A percentile compares a stretch with the other conserved stretches of the same genome.
These are phyloP conservation scores for Carex cristatella DNA, from an alignment of 176 grass and related monocot species.

Conservation along the genomic window DNA sequence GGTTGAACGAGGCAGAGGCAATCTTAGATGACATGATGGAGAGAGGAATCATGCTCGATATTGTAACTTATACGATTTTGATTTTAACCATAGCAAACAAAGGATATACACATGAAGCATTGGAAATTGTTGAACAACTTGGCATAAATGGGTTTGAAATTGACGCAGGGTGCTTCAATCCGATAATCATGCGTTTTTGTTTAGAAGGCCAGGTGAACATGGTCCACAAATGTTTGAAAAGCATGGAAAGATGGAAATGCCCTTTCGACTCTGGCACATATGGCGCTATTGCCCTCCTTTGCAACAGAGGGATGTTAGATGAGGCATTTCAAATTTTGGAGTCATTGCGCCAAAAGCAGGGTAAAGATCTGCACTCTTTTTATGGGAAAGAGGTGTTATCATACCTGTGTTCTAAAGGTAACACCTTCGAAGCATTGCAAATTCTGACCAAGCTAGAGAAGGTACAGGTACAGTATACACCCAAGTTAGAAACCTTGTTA, in stretches of 20 bases:
- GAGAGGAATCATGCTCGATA: not conserved
- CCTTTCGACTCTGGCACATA: not conserved
- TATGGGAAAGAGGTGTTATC: not conserved
- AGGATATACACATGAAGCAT: not conserved
- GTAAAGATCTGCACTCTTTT: not conserved
- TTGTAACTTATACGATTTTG: slow-evolving; percentile 5
- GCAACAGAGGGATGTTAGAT: not conserved
- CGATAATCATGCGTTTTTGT: not conserved
- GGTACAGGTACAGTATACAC: not conserved
- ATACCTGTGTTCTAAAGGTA: not conserved
- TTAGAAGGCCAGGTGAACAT: slow-evolving; percentile 4
- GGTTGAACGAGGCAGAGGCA: not conserved
- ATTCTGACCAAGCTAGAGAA: not conserved
- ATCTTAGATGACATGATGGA: slow-evolving; percentile 15
- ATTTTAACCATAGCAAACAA: not conserved
- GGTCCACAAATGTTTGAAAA: slow-evolving; percentile 5
- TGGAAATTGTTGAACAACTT: slow-evolving; percentile 10
- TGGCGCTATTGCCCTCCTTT: not conserved
- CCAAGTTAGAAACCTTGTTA: not conserved
- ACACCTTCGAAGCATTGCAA: slow-evolving; percentile 10
- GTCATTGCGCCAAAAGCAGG: not conserved
- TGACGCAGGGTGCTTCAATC: slow-evolving; percentile 7
- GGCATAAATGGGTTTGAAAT: not conserved
- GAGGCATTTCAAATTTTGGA: slow-evolving; percentile 14
- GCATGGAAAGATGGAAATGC: not conserved